Conservation (phyloP, 2,329 filamentous ascomycete genomes). For the Fonsecaea nubica region DNA sequence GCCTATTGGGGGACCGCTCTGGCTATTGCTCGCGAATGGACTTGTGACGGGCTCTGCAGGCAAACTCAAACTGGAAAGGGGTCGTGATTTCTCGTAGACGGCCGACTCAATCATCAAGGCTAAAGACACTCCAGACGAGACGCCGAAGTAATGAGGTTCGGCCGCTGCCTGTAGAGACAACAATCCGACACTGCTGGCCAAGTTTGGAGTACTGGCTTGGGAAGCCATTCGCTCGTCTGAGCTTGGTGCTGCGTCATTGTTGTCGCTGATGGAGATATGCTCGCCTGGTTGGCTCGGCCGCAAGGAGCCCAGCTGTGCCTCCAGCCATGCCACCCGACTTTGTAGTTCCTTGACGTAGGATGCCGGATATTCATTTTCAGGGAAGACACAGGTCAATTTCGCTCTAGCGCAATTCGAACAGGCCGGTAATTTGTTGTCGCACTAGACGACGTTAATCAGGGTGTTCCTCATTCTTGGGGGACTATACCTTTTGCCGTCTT, state of each 20-base stretch:
- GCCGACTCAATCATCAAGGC: constrained; percentile 22
- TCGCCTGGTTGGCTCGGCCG: not conserved
- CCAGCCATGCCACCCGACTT: constrained; percentile 17
- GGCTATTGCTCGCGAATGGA: constrained; percentile 19
- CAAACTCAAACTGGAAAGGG: constrained; percentile 10
- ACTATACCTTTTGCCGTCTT: constrained; percentile 26
- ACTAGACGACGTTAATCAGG: constrained; percentile 9
- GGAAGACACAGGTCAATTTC: constrained; percentile 17
- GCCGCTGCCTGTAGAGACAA: constrained; percentile 24
- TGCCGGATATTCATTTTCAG: constrained; percentile 24
- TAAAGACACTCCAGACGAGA: constrained; percentile 22
- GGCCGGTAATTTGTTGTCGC: constrained; percentile 25
- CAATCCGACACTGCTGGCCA: constrained; percentile 20
- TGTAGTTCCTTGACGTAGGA: constrained; percentile 27
- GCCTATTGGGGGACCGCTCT: not conserved
- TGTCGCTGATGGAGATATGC: not conserved
- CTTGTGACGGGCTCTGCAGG: constrained; percentile 14
- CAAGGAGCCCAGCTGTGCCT: constrained; percentile 17
- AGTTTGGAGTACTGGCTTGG: constrained; percentile 11
- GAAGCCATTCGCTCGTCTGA: constrained; percentile 2
- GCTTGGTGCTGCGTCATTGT: not conserved
- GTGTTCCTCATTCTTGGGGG: not conserved
- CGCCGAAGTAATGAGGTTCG: constrained; percentile 28
- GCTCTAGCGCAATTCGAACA: constrained; percentile 27
- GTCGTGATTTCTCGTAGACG: constrained; percentile 16